A percentile compares a stretch with the other conserved stretches of the same genome.
Conservation (phyloP, 2,329 filamentous ascomycete genomes). For the Ophiostoma fasciatum region DNA sequence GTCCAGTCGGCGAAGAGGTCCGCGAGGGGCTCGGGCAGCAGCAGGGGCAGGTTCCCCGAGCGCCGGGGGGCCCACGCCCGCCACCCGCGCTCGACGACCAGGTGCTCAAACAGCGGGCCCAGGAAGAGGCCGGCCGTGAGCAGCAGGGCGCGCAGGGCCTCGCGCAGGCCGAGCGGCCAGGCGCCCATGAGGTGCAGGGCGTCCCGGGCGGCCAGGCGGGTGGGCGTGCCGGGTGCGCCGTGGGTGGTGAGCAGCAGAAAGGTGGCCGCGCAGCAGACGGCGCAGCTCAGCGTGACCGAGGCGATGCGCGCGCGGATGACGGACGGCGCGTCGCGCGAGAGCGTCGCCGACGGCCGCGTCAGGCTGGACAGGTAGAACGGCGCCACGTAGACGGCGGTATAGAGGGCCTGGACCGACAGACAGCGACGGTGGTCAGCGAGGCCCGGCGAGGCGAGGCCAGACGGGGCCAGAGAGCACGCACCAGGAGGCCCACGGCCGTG, state of each 20-base stretch:
- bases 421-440: neutral
- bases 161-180: constrained; percentile 58
- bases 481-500: constrained; percentile 22
- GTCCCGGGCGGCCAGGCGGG: constrained; percentile 16
- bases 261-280: constrained; percentile 51
- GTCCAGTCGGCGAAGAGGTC: constrained; percentile 58
- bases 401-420: constrained; percentile 41
- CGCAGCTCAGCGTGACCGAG: constrained; percentile 62
- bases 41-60: no score
- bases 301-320: constrained; percentile 79
- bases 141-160: constrained; percentile 48
- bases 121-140: constrained; percentile 68
- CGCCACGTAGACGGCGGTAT: constrained; percentile 78
- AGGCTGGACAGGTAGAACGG: constrained; percentile 75
- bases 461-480: constrained; percentile 13
- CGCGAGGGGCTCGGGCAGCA: constrained; percentile 27
- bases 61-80: constrained; percentile 43
- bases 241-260: constrained; percentile 47
- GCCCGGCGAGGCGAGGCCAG: neutral
- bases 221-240: constrained; percentile 30
- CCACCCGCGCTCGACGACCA: constrained; percentile 60
- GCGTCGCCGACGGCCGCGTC: constrained; percentile 63
- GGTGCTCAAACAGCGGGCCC: constrained; percentile 68
- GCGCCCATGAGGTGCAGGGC: constrained; percentile 60
- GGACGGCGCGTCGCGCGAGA: constrained; percentile 75